A percentile compares a stretch with the other conserved stretches of the same genome.
These are phyloP conservation scores for Pyracantha coccinea DNA, from an alignment of 331 rosid species.

Conservation along the genomic window DNA sequence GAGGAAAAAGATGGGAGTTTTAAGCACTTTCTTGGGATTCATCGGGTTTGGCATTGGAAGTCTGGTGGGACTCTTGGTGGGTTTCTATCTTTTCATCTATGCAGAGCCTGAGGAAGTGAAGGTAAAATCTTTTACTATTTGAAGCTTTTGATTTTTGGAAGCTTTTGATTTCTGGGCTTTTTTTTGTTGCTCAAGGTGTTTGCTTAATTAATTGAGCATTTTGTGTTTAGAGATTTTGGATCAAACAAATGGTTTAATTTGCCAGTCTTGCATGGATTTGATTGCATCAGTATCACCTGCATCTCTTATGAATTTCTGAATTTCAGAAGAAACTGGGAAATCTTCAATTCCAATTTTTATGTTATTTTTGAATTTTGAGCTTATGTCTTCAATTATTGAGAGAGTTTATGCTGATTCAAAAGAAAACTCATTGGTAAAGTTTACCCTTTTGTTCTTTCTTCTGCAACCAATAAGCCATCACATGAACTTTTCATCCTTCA, in stretches of 20 bases:
- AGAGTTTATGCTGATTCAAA: background rate
- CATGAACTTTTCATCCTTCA: background rate
- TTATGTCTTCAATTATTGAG: background rate
- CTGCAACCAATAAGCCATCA: background rate
- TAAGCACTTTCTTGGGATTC: slow-evolving; percentile 18
- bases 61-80: slow-evolving; percentile 19
- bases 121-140: slow-evolving; percentile 4
- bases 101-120: slow-evolving; percentile 23
- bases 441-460: background rate
- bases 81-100: slow-evolving; percentile 34
- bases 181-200: background rate
- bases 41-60: slow-evolving; percentile 31
- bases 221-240: background rate
- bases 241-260: background rate
- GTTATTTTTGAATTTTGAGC: background rate
- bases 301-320: background rate
- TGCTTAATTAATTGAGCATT: background rate
- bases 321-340: background rate
- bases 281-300: background rate
- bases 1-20: slow-evolving; percentile 12
- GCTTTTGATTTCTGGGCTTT: background rate
- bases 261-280: background rate
- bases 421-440: too few species aligned
- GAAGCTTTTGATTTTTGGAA: background rate
- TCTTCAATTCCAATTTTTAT: background rate